phyloP scores from a whole-genome alignment of 2,329 filamentous ascomycete species.

The Paecilomyces variotii region DNA sequence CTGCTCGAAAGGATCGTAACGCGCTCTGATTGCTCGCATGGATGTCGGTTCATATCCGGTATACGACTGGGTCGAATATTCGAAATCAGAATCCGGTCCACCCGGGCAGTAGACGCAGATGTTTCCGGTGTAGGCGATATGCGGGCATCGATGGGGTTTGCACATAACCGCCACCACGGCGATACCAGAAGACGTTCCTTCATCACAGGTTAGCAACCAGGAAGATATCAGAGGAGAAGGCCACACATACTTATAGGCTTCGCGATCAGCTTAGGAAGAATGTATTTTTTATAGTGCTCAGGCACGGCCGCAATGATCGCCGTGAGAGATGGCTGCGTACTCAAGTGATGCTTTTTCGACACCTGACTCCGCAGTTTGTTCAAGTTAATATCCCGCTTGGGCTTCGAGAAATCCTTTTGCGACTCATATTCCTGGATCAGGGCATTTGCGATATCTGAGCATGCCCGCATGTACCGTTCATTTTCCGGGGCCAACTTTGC shows the following conservation, averaged over 20 bases:
- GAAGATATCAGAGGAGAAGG: background rate
- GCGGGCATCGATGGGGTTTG: slow-evolving; percentile 94
- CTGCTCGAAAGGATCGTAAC: slow-evolving; percentile 97
- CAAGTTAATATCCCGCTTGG: slow-evolving; percentile 82
- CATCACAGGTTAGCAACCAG: background rate
- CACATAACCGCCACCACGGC: slow-evolving; percentile 99
- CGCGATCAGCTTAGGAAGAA: slow-evolving; percentile 88
- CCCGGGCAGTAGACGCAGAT: slow-evolving; percentile 99
- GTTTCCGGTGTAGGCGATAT: slow-evolving; percentile 97
- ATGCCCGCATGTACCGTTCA: slow-evolving; percentile 87
- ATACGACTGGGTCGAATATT: slow-evolving; percentile 98
- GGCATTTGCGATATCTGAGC: slow-evolving; percentile 87
- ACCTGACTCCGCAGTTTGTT: slow-evolving; percentile 81
- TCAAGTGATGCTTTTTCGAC: slow-evolving; percentile 85
- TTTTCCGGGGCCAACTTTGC: slow-evolving; percentile 80
- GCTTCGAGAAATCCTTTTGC: slow-evolving; percentile 61
- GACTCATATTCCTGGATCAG: slow-evolving; percentile 92
- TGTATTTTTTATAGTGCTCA: slow-evolving; percentile 99
- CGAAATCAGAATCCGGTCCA: slow-evolving; percentile 95
- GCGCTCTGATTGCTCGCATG: slow-evolving; percentile 93
- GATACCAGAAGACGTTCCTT: slow-evolving; percentile 88
- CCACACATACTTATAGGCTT: slow-evolving; percentile 73
- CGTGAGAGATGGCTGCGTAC: slow-evolving; percentile 80
- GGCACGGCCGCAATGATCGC: slow-evolving; percentile 97
- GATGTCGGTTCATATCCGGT: slow-evolving; percentile 98